phyloP scores from a whole-genome alignment of 176 grass and related monocot genomes.

The Aegilops longissima region DNA sequence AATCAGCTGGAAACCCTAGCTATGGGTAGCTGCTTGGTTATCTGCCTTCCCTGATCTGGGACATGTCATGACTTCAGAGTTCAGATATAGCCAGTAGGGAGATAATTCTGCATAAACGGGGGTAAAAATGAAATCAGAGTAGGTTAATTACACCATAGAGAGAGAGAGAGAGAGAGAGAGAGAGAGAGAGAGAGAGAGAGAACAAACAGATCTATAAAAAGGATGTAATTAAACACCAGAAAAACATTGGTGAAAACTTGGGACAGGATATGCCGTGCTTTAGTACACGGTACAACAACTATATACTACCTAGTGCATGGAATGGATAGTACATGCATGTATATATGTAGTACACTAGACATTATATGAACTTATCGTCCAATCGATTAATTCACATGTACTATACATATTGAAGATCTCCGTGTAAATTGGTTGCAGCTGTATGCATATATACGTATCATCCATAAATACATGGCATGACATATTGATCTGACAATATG shows the following conservation, averaged over 20 bases:
- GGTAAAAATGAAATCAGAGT: not conserved
- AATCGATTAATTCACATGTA: not conserved
- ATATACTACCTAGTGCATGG: not conserved
- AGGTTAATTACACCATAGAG: not conserved
- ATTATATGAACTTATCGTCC: not conserved
- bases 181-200: no score
- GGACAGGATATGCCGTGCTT: not conserved
- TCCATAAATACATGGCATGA: not conserved
- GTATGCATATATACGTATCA: not conserved
- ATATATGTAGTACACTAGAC: not conserved
- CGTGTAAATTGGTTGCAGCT: not conserved
- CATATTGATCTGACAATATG: not conserved
- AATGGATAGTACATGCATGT: not conserved
- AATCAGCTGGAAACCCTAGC: not conserved
- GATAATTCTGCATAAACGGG: conserved; percentile 20
- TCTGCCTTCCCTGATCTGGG: not conserved
- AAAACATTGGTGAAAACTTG: conserved; percentile 1
- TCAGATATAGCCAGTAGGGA: not conserved
- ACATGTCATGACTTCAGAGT: not conserved
- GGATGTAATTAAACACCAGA: not conserved
- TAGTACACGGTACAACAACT: not conserved
- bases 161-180: no score
- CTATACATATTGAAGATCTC: not conserved
- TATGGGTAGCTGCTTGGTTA: not conserved
- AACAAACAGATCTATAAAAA: not conserved